These are phyloP conservation scores for Austropuccinia psidii DNA, from an alignment of 1,284 basidiomycete genomes.

Conservation along the genomic window DNA sequence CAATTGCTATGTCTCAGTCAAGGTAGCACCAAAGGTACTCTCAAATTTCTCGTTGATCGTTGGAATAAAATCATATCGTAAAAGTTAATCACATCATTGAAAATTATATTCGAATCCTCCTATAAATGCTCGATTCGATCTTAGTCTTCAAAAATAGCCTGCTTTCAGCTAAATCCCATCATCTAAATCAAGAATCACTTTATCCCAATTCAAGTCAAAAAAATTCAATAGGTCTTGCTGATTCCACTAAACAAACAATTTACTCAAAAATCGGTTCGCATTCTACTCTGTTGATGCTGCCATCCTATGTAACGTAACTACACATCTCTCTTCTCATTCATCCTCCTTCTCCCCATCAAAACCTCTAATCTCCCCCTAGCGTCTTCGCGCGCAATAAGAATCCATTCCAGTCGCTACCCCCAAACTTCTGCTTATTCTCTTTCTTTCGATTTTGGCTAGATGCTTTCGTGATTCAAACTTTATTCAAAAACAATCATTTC, in stretches of 20 bases:
- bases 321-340: neutral
- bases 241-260: slow-evolving; percentile 7
- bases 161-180: no score
- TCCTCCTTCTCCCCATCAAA: neutral
- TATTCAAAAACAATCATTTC: slow-evolving; percentile 25
- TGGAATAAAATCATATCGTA: no score
- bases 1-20: slow-evolving; percentile 24
- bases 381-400: no score
- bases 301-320: slow-evolving; percentile 29
- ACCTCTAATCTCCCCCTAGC: no score
- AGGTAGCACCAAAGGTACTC: slow-evolving; percentile 21
- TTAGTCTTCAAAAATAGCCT: no score
- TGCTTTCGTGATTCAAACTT: slow-evolving; percentile 23
- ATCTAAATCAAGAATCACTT: no score
- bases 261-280: neutral
- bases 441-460: neutral
- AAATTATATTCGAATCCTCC: no score
- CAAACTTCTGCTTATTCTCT: neutral
- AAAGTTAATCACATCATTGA: no score
- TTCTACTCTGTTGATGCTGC: slow-evolving; percentile 20
- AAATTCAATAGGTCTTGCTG: no score
- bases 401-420: neutral
- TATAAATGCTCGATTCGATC: no score
- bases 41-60: neutral
- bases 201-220: no score